phyloP scores from a whole-genome alignment of 2,329 filamentous ascomycete genomes.

The Ophiocordyceps camponoti-saundersi region DNA sequence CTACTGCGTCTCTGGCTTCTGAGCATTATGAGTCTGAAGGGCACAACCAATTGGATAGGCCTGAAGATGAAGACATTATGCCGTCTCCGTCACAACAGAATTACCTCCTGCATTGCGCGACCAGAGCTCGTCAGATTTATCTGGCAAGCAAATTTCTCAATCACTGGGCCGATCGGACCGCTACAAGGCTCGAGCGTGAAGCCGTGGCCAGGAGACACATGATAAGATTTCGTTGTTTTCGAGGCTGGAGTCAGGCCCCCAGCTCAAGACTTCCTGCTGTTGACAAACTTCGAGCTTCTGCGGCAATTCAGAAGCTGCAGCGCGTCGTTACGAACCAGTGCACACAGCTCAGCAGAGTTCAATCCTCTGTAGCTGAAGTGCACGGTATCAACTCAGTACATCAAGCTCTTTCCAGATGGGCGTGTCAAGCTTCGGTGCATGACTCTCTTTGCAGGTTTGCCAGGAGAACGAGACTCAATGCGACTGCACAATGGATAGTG shows the following conservation, averaged over 20 bases:
- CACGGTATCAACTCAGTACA: constrained; percentile 7
- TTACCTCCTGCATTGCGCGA: constrained; percentile 30
- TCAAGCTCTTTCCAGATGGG: constrained; percentile 11
- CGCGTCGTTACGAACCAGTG: constrained; percentile 12
- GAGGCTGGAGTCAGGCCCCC: constrained; percentile 17
- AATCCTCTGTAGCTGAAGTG: constrained; percentile 7
- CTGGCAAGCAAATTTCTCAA: constrained; percentile 25
- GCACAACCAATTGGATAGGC: neutral
- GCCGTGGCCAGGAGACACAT: constrained; percentile 54
- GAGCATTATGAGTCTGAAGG: neutral
- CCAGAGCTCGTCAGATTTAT: constrained; percentile 46
- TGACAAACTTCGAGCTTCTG: constrained; percentile 13
- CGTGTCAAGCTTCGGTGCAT: constrained; percentile 8
- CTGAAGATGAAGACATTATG: neutral
- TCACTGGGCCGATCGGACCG: constrained; percentile 47
- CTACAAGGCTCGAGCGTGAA: constrained; percentile 48
- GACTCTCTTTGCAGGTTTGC: constrained; percentile 6
- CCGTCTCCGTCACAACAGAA: constrained; percentile 4
- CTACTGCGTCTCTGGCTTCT: neutral
- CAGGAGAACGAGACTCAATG: constrained; percentile 3
- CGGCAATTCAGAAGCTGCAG: constrained; percentile 16
- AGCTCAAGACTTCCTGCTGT: constrained; percentile 11
- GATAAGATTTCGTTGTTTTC: constrained; percentile 34
- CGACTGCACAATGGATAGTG: neutral
- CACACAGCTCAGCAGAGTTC: constrained; percentile 9